phyloP scores from a whole-genome alignment of 257 asterid species.

The Rubia yunnanensis region DNA sequence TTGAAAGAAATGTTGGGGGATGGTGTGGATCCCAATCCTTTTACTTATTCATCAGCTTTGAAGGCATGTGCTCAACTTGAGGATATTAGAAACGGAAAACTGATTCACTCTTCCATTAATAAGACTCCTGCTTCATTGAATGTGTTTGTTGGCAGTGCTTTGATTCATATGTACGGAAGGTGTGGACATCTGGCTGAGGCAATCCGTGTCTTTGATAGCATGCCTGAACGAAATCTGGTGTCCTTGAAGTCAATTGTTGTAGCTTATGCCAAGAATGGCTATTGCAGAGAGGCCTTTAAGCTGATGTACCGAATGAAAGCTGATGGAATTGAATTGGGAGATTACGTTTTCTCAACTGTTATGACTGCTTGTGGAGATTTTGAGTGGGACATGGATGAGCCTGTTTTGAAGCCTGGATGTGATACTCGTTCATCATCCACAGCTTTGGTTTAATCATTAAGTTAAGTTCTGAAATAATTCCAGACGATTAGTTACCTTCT shows the following conservation, averaged over 20 bases:
- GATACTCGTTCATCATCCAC: conserved; percentile 12
- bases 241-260: conserved; percentile 76
- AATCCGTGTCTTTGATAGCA: conserved; percentile 56
- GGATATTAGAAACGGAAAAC: conserved; percentile 50
- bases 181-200: conserved; percentile 84
- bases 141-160: conserved; percentile 85
- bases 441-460: neutral
- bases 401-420: conserved; percentile 26
- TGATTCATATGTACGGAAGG: conserved; percentile 80
- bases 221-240: conserved; percentile 70
- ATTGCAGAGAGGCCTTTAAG: conserved; percentile 69
- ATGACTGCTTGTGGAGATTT: conserved; percentile 63
- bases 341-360: conserved; percentile 50
- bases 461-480: neutral
- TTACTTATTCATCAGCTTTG: conserved; percentile 78
- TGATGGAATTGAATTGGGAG: conserved; percentile 69
- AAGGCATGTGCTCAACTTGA: conserved; percentile 82
- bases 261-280: conserved; percentile 69
- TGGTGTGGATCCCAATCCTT: conserved; percentile 74
- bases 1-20: conserved; percentile 73
- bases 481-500: neutral
- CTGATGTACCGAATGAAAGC: conserved; percentile 70
- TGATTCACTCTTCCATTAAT: conserved; percentile 63
- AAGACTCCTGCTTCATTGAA: conserved; percentile 53
- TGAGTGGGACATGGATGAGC: conserved; percentile 29